phyloP scores from a whole-genome alignment of 768 basidiomycete genomes.

The Podaxis sp. region DNA sequence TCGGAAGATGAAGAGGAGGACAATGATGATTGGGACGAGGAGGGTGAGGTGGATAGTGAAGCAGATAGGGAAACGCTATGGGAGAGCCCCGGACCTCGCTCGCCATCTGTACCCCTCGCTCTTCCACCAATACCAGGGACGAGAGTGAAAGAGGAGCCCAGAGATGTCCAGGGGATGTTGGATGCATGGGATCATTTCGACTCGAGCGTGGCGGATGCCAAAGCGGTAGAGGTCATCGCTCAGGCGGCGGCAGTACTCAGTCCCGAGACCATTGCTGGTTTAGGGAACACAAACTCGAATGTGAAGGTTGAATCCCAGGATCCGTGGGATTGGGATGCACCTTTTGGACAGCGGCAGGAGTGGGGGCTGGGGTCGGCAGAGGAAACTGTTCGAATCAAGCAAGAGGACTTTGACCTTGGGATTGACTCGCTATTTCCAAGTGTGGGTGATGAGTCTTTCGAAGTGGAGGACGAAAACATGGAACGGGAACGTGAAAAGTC shows the following conservation, averaged over 20 bases:
- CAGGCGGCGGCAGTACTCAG: constrained; percentile 30
- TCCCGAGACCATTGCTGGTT: constrained; percentile 15
- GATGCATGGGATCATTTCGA: constrained; percentile 71
- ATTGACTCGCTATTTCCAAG: constrained; percentile 30
- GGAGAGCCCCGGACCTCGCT: constrained; percentile 62
- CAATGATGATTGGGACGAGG: constrained; percentile 33
- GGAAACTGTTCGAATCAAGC: constrained; percentile 35
- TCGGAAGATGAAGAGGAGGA: constrained; percentile 23
- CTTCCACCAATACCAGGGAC: constrained; percentile 24
- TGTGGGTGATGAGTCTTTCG: constrained; percentile 4
- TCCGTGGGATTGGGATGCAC: constrained; percentile 40
- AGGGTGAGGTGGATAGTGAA: constrained; percentile 48
- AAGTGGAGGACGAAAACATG: not conserved
- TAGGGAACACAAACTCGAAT: constrained; percentile 14
- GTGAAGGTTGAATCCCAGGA: constrained; percentile 44
- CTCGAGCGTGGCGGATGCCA: constrained; percentile 33
- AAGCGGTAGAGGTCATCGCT: constrained; percentile 38
- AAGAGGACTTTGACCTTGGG: constrained; percentile 38
- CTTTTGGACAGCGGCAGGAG: constrained; percentile 16
- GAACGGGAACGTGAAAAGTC: not conserved
- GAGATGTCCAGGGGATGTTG: constrained; percentile 59
- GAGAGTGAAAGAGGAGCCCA: constrained; percentile 54
- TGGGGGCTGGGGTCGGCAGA: constrained; percentile 27
- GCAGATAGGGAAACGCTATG: constrained; percentile 56
- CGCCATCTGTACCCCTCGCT: constrained; percentile 50